Percentiles rank a stretch among this genome's conserved stretches.
phyloP scores from a whole-genome alignment of 2,329 filamentous ascomycete species.

The Alternaria solani region DNA sequence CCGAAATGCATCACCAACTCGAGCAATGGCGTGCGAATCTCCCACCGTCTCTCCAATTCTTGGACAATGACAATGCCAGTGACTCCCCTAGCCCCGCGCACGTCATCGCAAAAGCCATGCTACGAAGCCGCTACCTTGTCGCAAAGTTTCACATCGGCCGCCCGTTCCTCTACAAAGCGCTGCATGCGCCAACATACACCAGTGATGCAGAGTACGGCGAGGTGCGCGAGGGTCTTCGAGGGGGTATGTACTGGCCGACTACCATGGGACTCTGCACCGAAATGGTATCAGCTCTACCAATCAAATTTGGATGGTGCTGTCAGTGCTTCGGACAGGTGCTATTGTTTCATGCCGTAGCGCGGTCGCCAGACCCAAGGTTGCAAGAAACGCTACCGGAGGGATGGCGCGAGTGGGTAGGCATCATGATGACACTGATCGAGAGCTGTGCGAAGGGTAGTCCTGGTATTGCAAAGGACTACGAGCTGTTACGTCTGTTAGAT shows the following conservation, averaged over 20 bases:
- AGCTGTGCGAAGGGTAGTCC: conserved; percentile 45
- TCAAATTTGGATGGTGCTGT: conserved; percentile 51
- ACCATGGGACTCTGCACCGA: conserved; percentile 48
- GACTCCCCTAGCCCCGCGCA: conserved; percentile 46
- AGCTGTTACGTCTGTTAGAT: conserved; percentile 44
- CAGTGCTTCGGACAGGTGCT: conserved; percentile 51
- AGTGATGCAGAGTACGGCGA: conserved; percentile 45
- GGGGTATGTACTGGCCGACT: conserved; percentile 50
- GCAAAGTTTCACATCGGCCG: conserved; percentile 51
- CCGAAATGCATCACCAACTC: conserved; percentile 63
- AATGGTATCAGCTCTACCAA: conserved; percentile 46
- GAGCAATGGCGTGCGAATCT: conserved; percentile 64
- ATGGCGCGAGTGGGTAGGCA: conserved; percentile 48
- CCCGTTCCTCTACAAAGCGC: conserved; percentile 50
- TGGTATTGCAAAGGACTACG: conserved; percentile 47
- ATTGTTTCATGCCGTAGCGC: conserved; percentile 44
- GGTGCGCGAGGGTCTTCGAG: conserved; percentile 38
- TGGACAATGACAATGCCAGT: conserved; percentile 44
- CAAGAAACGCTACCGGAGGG: conserved; percentile 43
- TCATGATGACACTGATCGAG: conserved; percentile 48
- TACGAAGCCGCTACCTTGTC: conserved; percentile 49
- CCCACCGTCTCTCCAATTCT: conserved; percentile 58
- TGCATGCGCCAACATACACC: conserved; percentile 42
- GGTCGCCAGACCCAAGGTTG: conserved; percentile 38
- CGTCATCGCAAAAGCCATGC: conserved; percentile 50